Base-by-base conservation (phyloP, 1,284 basidiomycete genomes). In the Schizopora paradoxa region DNA sequence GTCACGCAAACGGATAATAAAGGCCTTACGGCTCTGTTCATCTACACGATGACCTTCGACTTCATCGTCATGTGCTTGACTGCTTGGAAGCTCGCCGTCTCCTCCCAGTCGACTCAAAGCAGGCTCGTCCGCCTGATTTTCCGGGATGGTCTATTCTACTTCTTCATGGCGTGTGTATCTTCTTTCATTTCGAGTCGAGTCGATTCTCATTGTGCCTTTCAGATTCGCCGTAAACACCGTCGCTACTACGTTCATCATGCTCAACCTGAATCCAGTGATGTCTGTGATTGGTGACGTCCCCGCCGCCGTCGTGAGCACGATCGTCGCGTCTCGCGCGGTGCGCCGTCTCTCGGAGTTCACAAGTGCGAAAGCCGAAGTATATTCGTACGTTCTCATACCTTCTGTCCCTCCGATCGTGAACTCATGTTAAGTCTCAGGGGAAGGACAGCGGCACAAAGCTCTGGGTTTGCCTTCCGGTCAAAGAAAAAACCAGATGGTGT, bases 161-260 rank as follows among this genome's bases (percentile, higher is more conserved):
- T 63, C 41, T 57, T 63, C 29, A 51, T 66, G 13, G 62, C 61
- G 61, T 63, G 34, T 10, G 61, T 55, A 13, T 11, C 28, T 14
- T 31, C 28, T 19, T 40, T 21, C 31, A 35, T 22, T 46, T 1
- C 16, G 5, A n/a, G n/a, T 36, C 11, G 41, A 27, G 10, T 14
- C 23, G 26, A 22, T 41, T 29, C 49, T 19, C 49, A 25, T 13
- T 16, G 11, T 8, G 1, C 16, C 14, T n/a, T n/a, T 5, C 40
- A 62, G 61, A 27, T 66, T 63, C 47, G 37, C 64, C 52, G 62
- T 56, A 21, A 65, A 66, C 19, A 11, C 63, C n/a, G 5, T 65
- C 41, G 64, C 64, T 4, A 64, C 61, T 6, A 40, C 58, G 22
- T 62, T 64, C 49, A 66, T 63, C 63, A 55, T 63, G 10, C 26